Conservation (phyloP, 225 moss, liverwort and hornwort species). For the Antitrichia curtipendula region DNA sequence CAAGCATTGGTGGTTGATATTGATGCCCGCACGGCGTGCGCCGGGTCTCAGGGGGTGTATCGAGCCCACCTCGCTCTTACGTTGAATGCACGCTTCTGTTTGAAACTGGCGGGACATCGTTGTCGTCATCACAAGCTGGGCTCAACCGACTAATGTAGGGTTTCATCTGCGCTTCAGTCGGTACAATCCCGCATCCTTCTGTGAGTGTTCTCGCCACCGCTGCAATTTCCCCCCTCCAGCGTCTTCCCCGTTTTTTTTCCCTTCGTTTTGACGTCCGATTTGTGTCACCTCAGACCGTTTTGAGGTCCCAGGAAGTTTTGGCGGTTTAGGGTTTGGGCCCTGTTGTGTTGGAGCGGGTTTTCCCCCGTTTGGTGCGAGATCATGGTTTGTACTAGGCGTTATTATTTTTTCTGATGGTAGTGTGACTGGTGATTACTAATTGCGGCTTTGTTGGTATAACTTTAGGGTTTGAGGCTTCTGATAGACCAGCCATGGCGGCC, state of each 20-base stretch:
- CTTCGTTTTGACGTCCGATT: background rate
- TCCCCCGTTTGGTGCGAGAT: background rate
- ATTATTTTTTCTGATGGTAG: background rate
- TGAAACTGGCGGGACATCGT: background rate
- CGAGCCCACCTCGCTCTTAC: too few relatives aligned
- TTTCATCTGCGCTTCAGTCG: background rate
- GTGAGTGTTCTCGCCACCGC: background rate
- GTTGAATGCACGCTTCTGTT: background rate
- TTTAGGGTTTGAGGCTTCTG: background rate
- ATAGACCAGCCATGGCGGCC: slow-evolving; percentile 15
- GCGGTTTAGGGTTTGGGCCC: background rate
- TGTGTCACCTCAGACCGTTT: background rate
- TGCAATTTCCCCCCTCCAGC: background rate
- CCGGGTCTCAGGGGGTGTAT: background rate
- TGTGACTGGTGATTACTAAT: background rate
- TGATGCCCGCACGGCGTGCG: background rate
- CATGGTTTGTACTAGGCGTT: background rate
- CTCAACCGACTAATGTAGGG: background rate
- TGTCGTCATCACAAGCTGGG: background rate
- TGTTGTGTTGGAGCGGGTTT: background rate
- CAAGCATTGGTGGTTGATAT: background rate
- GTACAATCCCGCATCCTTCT: background rate
- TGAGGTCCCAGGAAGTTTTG: background rate
- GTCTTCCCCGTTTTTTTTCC: background rate
- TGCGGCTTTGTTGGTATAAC: background rate